Evolutionary conservation across 2,329 filamentous ascomycete species (phyloP).

Genomic region (Teratosphaeria nubilosa): DNA sequence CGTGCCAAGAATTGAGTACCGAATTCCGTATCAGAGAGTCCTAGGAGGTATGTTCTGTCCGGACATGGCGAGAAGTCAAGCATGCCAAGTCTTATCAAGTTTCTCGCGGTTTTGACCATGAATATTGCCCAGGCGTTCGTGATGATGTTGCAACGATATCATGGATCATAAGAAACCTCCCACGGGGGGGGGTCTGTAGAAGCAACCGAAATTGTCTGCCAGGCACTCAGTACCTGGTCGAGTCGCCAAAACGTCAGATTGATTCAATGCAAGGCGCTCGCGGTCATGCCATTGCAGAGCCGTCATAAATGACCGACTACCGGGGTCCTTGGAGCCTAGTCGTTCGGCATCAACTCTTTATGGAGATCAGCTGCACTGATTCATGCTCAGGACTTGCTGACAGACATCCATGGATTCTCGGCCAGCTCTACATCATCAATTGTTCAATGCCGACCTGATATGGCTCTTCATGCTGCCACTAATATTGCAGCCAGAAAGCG

Average conservation of each 20-base stretch:
- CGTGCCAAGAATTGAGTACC: not conserved
- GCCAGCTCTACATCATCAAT: not conserved
- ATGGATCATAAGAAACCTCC: not conserved
- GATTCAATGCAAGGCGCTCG: not conserved
- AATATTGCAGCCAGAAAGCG: too few relatives aligned
- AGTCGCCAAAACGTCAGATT: not conserved
- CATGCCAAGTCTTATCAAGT: not conserved
- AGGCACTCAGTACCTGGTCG: not conserved
- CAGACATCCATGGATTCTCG: not conserved
- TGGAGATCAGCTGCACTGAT: not conserved
- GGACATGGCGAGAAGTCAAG: not conserved
- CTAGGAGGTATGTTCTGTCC: not conserved
- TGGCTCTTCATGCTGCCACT: too few relatives aligned
- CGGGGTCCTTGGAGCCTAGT: not conserved
- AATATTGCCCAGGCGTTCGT: not conserved
- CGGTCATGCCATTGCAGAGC: not conserved
- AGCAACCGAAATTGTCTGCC: not conserved
- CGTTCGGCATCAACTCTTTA: not conserved
- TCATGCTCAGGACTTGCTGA: not conserved
- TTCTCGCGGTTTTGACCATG: not conserved
- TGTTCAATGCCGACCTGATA: not conserved
- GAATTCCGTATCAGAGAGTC: not conserved
- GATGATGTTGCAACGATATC: not conserved
- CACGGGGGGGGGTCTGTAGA: not conserved
- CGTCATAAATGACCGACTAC: not conserved